Evolutionary conservation across 768 basidiomycete species (phyloP).

Genomic region (Kwoniella dendrophila): DNA sequence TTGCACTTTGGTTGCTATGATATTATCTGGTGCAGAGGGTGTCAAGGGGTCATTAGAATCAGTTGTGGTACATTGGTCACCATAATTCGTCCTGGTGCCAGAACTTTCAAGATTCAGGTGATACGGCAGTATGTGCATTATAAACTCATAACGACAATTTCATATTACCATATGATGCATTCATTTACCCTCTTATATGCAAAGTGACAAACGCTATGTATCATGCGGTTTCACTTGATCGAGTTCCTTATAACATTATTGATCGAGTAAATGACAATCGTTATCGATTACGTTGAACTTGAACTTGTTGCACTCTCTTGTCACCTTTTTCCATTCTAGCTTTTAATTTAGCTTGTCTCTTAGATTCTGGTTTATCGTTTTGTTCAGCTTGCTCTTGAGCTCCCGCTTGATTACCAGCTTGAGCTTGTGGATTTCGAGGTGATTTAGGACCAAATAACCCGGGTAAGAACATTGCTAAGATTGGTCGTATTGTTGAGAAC

Average conservation of each 20-base stretch:
- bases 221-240: not conserved
- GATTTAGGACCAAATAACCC: slow-evolving; percentile 42
- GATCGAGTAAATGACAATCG: not conserved
- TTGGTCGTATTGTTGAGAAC: slow-evolving; percentile 42
- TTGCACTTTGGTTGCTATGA: too few relatives aligned
- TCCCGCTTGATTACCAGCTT: slow-evolving; percentile 4
- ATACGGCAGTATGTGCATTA: too few relatives aligned
- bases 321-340: slow-evolving; percentile 54
- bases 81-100: too few relatives aligned
- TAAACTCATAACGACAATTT: too few relatives aligned
- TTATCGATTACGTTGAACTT: slow-evolving; percentile 19
- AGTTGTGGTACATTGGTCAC: too few relatives aligned
- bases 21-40: too few relatives aligned
- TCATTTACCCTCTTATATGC: too few relatives aligned
- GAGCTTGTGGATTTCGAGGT: slow-evolving; percentile 21
- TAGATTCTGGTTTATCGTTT: slow-evolving; percentile 33
- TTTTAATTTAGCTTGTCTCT: slow-evolving; percentile 49
- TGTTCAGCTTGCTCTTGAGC: slow-evolving; percentile 12
- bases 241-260: not conserved
- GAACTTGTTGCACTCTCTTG: slow-evolving; percentile 52
- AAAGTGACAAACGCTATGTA: not conserved
- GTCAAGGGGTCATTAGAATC: too few relatives aligned
- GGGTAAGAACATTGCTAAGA: slow-evolving; percentile 50
- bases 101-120: too few relatives aligned
- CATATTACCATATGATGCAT: too few relatives aligned